A percentile compares a stretch with the other conserved stretches of the same genome.
phyloP scores from a whole-genome alignment of 805 yeast species.

The baker's yeast (Saccharomyces cerevisiae) region DNA sequence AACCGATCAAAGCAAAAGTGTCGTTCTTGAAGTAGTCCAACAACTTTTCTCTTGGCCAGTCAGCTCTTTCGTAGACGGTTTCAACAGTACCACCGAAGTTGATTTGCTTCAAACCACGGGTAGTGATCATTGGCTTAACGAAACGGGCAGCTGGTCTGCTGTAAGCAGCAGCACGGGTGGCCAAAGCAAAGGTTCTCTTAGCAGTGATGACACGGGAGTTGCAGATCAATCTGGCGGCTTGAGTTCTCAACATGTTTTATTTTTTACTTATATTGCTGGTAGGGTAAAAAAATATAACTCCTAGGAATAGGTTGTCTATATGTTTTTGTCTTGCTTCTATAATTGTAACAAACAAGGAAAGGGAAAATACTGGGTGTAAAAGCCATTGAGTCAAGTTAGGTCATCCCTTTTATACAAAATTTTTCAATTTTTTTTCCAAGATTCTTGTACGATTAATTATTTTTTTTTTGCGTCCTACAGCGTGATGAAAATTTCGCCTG shows the following conservation, averaged over 20 bases:
- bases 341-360: neutral
- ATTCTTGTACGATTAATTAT: neutral
- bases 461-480: neutral
- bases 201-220: constrained; percentile 40
- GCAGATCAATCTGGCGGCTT: constrained; percentile 36
- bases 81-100: constrained; percentile 95
- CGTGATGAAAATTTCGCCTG: neutral
- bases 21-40: constrained; percentile 95
- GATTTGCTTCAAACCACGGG: constrained; percentile 92
- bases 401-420: neutral
- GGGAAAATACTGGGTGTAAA: neutral
- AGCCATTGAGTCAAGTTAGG: neutral
- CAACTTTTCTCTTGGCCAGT: constrained; percentile 98
- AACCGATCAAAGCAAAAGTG: constrained; percentile 95
- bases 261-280: neutral
- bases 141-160: constrained; percentile 52
- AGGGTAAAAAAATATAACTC: neutral
- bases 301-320: neutral
- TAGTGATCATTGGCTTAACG: constrained; percentile 43
- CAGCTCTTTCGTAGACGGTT: constrained; percentile 95
- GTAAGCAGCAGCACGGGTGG: constrained; percentile 36
- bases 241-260: constrained; percentile 33
- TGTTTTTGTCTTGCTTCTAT: neutral
- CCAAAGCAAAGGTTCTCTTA: constrained; percentile 58
- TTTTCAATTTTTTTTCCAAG: neutral